Percentiles rank a stretch among this genome's conserved stretches.
These are phyloP conservation scores for Primulina tabacum DNA, from an alignment of 257 asterid species.

Conservation along the genomic window DNA sequence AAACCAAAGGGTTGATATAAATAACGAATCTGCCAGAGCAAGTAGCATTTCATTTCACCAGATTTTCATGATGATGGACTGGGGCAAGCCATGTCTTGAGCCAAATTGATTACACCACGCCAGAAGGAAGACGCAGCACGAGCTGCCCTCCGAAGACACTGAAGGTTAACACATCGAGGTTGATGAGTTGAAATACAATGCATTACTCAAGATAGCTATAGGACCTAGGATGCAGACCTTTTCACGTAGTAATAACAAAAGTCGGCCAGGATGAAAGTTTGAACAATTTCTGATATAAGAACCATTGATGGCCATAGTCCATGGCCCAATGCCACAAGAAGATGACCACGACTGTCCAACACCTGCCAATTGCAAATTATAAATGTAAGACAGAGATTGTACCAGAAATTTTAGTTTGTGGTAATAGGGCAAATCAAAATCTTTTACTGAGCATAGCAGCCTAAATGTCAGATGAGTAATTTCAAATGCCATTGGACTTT, in stretches of 20 bases:
- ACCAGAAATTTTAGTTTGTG: not conserved
- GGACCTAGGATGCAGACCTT: constrained; percentile 32
- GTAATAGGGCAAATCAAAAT: too few species aligned
- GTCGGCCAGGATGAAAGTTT: constrained; percentile 72
- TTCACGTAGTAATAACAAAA: constrained; percentile 73
- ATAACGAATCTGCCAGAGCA: not conserved
- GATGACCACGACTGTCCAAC: constrained; percentile 58
- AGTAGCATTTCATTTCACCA: not conserved
- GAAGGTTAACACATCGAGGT: constrained; percentile 26
- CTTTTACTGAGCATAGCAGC: too few species aligned
- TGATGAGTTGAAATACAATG: constrained; percentile 6
- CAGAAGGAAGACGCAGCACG: constrained; percentile 73
- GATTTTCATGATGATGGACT: not conserved
- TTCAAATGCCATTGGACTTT: not conserved
- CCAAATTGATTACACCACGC: constrained; percentile 12
- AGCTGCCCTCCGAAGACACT: constrained; percentile 82
- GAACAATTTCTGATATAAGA: constrained; percentile 64
- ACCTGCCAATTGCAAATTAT: constrained; percentile 36
- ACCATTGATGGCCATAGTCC: constrained; percentile 76
- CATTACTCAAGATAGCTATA: constrained; percentile 8
- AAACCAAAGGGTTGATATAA: not conserved
- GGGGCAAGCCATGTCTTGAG: not conserved
- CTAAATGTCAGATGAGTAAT: not conserved
- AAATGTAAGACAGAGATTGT: not conserved
- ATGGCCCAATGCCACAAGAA: constrained; percentile 62